phyloP scores from a whole-genome alignment of 2,329 filamentous ascomycete genomes.

The Hymenoscyphus repandus region DNA sequence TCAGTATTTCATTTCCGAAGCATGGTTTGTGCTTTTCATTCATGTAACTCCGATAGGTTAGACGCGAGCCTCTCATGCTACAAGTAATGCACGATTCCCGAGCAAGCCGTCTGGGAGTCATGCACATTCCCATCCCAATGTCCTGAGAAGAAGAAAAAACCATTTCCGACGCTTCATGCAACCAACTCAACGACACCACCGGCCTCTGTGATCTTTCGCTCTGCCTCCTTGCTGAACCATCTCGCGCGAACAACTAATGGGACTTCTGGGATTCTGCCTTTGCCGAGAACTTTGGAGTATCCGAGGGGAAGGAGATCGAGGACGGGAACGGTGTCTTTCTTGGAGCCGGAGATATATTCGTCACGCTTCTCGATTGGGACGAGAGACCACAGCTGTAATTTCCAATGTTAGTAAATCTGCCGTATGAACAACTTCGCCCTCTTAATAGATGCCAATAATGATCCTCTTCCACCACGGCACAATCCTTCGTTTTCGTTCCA shows the following conservation, averaged over 20 bases:
- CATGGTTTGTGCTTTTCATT: slow-evolving; percentile 17
- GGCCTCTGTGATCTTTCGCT: slow-evolving; percentile 98
- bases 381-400: slow-evolving; percentile 80
- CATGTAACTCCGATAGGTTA: slow-evolving; percentile 19
- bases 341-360: slow-evolving; percentile 74
- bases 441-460: not conserved
- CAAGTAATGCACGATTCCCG: slow-evolving; percentile 7
- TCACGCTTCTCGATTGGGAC: slow-evolving; percentile 90
- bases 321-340: slow-evolving; percentile 90
- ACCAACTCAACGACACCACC: slow-evolving; percentile 95
- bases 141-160: slow-evolving; percentile 13
- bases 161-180: slow-evolving; percentile 52
- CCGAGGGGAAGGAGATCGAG: slow-evolving; percentile 96
- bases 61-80: slow-evolving; percentile 11
- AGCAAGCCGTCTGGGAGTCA: slow-evolving; percentile 3
- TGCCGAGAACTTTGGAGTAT: slow-evolving; percentile 98
- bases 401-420: slow-evolving; percentile 9
- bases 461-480: not conserved
- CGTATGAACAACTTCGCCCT: slow-evolving; percentile 14
- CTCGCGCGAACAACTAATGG: slow-evolving; percentile 91
- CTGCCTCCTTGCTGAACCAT: slow-evolving; percentile 92
- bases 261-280: slow-evolving; percentile 90
- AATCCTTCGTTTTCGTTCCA: not conserved
- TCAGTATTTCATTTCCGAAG: slow-evolving; percentile 1
- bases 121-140: slow-evolving; percentile 10